phyloP scores from a whole-genome alignment of 2,329 filamentous ascomycete genomes.

The Ophiosphaerella korrae region DNA sequence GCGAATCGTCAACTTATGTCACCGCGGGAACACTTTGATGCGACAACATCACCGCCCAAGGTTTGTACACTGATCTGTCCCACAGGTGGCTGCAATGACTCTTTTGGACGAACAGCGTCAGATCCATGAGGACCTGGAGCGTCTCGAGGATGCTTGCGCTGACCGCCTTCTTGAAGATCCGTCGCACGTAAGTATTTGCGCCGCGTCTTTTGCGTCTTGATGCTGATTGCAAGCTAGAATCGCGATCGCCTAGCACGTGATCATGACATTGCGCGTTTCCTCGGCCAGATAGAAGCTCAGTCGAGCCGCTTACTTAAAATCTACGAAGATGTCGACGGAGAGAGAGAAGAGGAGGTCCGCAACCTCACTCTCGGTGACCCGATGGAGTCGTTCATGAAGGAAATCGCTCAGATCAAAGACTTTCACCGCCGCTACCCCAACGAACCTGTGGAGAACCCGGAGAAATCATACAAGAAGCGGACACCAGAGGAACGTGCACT shows the following conservation, averaged over 20 bases:
- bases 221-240: constrained; percentile 61
- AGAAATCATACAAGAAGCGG: constrained; percentile 83
- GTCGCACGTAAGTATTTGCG: constrained; percentile 68
- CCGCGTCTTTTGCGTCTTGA: background rate
- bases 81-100: constrained; percentile 57
- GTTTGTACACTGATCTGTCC: constrained; percentile 28
- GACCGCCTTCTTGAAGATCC: constrained; percentile 89
- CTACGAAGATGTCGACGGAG: constrained; percentile 78
- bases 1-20: constrained; percentile 21
- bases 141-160: constrained; percentile 89
- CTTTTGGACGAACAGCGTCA: constrained; percentile 91
- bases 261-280: constrained; percentile 86
- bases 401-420: constrained; percentile 78
- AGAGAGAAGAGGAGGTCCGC: constrained; percentile 79
- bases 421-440: constrained; percentile 93
- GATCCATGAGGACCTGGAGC: constrained; percentile 94
- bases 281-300: constrained; percentile 86
- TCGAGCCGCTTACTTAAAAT: constrained; percentile 79
- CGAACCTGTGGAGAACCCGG: constrained; percentile 92
- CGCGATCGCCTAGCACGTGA: constrained; percentile 88
- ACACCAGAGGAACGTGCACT: constrained; percentile 66
- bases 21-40: constrained; percentile 14
- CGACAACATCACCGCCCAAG: constrained; percentile 24
- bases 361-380: constrained; percentile 82
- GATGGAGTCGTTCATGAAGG: constrained; percentile 89